Evolutionary conservation across 1,284 basidiomycete species (phyloP).

Genomic region (Moniliophthora roreri): DNA sequence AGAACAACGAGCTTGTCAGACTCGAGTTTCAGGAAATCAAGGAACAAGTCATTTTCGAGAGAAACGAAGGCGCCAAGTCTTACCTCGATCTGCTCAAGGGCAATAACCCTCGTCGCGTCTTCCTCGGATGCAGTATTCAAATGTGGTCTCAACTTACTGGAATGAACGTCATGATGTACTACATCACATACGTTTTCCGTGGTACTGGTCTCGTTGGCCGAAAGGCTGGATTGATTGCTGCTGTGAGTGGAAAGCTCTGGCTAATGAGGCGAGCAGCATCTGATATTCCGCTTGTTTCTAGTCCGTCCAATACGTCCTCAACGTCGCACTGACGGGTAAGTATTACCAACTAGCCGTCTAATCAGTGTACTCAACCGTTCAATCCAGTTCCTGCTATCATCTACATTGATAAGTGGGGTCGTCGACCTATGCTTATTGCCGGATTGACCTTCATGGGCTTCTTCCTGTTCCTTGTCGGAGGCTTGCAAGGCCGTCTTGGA

Average conservation of each 20-base stretch:
- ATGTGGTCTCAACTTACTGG: constrained; percentile 67
- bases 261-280: not conserved
- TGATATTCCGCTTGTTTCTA: constrained; percentile 19
- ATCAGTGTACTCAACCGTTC: too few relatives aligned
- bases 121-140: constrained; percentile 56
- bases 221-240: constrained; percentile 72
- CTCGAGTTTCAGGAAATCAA: constrained; percentile 83
- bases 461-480: constrained; percentile 76
- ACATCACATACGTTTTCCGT: constrained; percentile 76
- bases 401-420: constrained; percentile 78
- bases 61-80: constrained; percentile 70
- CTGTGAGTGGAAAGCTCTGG: constrained; percentile 19
- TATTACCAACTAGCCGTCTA: too few relatives aligned
- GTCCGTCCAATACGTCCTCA: constrained; percentile 78
- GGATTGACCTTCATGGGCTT: constrained; percentile 72
- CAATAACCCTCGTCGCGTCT: constrained; percentile 57
- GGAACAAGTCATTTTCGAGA: constrained; percentile 65
- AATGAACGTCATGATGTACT: constrained; percentile 79
- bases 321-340: constrained; percentile 54
- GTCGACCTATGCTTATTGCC: constrained; percentile 70
- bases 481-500: constrained; percentile 70
- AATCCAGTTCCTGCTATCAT: constrained; percentile 67
- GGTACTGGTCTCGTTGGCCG: constrained; percentile 73
- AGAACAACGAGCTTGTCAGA: constrained; percentile 62
- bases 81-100: constrained; percentile 69